These are phyloP conservation scores for Pyronema domesticum DNA, from an alignment of 495 filamentous ascomycete genomes.

Conservation along the genomic window DNA sequence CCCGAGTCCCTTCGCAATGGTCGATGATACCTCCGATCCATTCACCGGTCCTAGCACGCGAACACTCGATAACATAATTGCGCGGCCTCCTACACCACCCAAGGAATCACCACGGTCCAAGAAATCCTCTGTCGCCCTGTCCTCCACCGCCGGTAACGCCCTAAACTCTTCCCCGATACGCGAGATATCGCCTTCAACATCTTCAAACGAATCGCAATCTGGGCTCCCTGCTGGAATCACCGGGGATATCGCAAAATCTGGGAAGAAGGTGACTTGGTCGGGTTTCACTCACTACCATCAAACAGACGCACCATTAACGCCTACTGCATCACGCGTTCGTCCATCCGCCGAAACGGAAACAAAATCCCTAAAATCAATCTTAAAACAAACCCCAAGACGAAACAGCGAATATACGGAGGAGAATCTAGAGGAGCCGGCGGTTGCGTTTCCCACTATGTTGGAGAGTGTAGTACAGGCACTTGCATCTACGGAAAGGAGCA, in stretches of 20 bases:
- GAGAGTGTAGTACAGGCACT: conserved; percentile 67
- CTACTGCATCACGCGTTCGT: conserved; percentile 28
- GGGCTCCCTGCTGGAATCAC: conserved; percentile 22
- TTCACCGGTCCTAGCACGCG: no score
- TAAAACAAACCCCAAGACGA: conserved; percentile 36
- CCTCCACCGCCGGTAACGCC: conserved; percentile 9
- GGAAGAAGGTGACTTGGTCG: conserved; percentile 63
- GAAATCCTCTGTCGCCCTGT: conserved; percentile 1
- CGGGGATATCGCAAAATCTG: conserved; percentile 18
- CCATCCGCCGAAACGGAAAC: conserved; percentile 38
- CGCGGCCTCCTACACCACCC: conserved; percentile 20
- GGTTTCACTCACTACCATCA: conserved; percentile 55
- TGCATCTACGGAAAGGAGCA: conserved; percentile 45
- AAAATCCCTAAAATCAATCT: conserved; percentile 66
- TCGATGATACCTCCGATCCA: no score
- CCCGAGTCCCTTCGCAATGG: no score
- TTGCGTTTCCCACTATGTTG: conserved; percentile 51
- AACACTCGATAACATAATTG: neutral
- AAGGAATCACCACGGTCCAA: conserved; percentile 21
- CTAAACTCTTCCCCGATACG: conserved; percentile 26
- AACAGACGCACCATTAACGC: conserved; percentile 30
- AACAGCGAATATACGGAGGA: neutral
- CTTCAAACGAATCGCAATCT: conserved; percentile 42
- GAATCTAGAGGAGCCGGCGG: neutral
- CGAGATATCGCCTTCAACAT: conserved; percentile 37